Percentiles rank a stretch among this genome's conserved stretches.
Conservation (phyloP, 306 rosid genomes). For the Glycine soja region DNA sequence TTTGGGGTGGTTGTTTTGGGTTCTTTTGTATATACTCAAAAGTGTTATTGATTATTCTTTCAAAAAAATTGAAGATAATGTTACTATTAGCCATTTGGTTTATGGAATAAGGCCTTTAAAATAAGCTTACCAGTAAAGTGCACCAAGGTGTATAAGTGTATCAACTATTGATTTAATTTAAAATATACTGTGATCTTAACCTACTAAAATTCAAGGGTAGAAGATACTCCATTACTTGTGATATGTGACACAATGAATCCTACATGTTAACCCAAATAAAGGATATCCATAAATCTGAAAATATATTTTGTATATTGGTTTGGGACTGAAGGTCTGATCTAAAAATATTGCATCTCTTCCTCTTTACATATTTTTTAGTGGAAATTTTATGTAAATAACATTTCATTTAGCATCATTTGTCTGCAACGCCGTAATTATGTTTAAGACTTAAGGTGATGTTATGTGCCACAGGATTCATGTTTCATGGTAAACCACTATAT, state of each 20-base stretch:
- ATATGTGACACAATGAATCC: slow-evolving; percentile 12
- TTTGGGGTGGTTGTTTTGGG: neutral
- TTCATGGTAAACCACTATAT: slow-evolving; percentile 83
- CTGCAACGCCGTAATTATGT: slow-evolving; percentile 34
- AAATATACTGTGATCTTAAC: slow-evolving; percentile 29
- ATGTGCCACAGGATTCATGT: slow-evolving; percentile 70
- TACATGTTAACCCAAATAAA: neutral
- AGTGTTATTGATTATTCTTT: neutral
- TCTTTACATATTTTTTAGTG: neutral
- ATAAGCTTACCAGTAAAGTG: neutral
- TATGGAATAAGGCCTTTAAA: slow-evolving; percentile 20
- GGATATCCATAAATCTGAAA: slow-evolving; percentile 28
- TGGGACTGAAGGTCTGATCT: slow-evolving; percentile 30
- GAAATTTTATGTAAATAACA: slow-evolving; percentile 16
- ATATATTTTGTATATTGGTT: slow-evolving; percentile 23
- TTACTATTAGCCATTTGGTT: slow-evolving; percentile 25
- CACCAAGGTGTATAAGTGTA: neutral
- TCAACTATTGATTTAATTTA: slow-evolving; percentile 26
- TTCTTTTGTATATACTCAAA: neutral
- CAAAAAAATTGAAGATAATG: slow-evolving; percentile 29
- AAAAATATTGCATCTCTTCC: slow-evolving; percentile 25
- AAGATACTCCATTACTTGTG: neutral
- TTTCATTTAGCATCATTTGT: slow-evolving; percentile 31
- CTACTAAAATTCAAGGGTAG: neutral
- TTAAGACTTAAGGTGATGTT: slow-evolving; percentile 27